Evolutionary conservation across 371 early-diverging fungal species (phyloP), one percentile per base, ranked within the genome.

Genomic region (Mortierella sp.): DNA sequence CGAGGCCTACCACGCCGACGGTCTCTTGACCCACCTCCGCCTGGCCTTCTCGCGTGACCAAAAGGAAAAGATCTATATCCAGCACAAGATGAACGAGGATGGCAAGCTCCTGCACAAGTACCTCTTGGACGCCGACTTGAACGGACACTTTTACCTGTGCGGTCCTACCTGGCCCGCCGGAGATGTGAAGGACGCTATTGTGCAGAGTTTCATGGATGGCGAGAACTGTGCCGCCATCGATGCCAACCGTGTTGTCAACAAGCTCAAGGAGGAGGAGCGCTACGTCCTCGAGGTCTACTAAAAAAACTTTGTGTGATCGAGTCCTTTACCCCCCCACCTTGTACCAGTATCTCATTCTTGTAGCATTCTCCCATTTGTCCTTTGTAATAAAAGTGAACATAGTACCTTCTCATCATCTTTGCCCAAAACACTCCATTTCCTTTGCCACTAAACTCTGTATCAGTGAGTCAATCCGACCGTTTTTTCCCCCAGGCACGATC

Each of bases 81-180:
- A 98, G 90, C 96, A 97, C 91, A 93, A 93, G 91, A 97, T 98
- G 93, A 90, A 92, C 89, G 95, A 96, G 85, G 97, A 98, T 80
- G 89, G 93, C 11, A 90, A 91, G 71, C 82, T 95, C 88, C 88
- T 98, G 76, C 91, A 91, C 74, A 91, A 95, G 59, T 94, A 92
- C 72, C 83, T 96, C 86, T 89, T 98, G 79, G 90, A 94, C 69
- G 75, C 92, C 77, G 67, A 92, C 51, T 51, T 79, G 55, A 91
- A 93, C 48, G 98, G 97, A 37, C 93, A 95, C 82, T 97, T 98
- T 88, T 98, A 98, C 89, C 92, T 98, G 31, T 97, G 97, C 88
- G 97, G 98, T 80, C 97, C 97, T 57, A 97, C 97, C 24, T 97
- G 98, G 97, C 97, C 97, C 31, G 96, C 96, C 13, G 95, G 95